phyloP scores from a whole-genome alignment of 108 stramenopile genomes.

The Cylindrotheca closterium region DNA sequence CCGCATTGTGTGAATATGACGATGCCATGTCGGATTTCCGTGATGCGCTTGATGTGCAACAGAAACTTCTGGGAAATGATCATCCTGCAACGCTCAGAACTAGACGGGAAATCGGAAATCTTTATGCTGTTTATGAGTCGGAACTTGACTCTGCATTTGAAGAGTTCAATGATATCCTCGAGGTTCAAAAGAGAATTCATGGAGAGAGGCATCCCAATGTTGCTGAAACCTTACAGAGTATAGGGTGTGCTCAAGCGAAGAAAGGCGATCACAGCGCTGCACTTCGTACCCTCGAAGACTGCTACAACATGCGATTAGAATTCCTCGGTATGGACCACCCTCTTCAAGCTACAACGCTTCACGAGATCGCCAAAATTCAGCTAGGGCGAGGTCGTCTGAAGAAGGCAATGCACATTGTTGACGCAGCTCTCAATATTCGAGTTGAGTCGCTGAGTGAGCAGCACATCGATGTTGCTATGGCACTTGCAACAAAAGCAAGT shows the following conservation, averaged over 20 bases:
- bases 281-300: constrained; percentile 48
- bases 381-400: constrained; percentile 49
- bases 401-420: constrained; percentile 54
- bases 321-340: constrained; percentile 72
- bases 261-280: constrained; percentile 47
- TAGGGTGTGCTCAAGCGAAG: constrained; percentile 59
- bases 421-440: constrained; percentile 46
- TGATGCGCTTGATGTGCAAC: constrained; percentile 53
- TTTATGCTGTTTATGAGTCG: constrained; percentile 38
- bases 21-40: constrained; percentile 47
- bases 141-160: constrained; percentile 50
- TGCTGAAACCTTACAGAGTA: constrained; percentile 58
- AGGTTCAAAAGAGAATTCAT: constrained; percentile 49
- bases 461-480: constrained; percentile 42
- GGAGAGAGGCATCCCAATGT: constrained; percentile 60
- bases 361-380: constrained; percentile 63
- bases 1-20: constrained; percentile 50
- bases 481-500: constrained; percentile 39
- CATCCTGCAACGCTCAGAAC: constrained; percentile 68
- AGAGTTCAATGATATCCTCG: constrained; percentile 42
- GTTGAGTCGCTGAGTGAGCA: constrained; percentile 45
- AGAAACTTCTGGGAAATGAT: constrained; percentile 40
- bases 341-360: constrained; percentile 55
- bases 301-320: constrained; percentile 66
- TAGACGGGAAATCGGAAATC: constrained; percentile 54